Evolutionary conservation across 2,329 filamentous ascomycete genomes (phyloP), one percentile per base, ranked within the genome.

Genomic region (Colletotrichum liaoningense): DNA sequence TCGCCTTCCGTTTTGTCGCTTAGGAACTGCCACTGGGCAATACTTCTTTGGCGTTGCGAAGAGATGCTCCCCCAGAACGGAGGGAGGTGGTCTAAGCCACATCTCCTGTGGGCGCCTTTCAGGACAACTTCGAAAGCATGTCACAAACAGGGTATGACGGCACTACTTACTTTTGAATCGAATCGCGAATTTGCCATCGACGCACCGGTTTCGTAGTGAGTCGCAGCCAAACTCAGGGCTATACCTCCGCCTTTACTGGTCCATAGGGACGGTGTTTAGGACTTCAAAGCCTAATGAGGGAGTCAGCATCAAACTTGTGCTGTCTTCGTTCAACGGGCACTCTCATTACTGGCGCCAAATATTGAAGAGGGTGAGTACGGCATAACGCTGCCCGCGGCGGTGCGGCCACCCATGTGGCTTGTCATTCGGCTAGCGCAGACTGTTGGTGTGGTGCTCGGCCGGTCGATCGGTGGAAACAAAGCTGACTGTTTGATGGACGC

Each of bases 341-440:
- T 42, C 16, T 42, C 28, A 54, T 55, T 22, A 46, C 30, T 52
- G 60, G 14, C 16, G n/a, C 35, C 26, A 55, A 38, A 11, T 55
- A 30, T 42, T 69, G 65, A 33, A 42, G 59, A 33, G 33, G 33
- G 24, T 59, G 33, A 46, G 33, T 30, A 55, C 30, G 46, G 59
- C 42, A 54, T 72, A 58, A 19, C 19, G 67, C 59, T 73, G 60
- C 55, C 54, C 54, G 30, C 70, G 42, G 60, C 67, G 66, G 55
- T 54, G 58, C 42, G 49, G 38, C 16, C 38, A 19, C 38, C 70
- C 35, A 59, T 73, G 70, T 70, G 66, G 70, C 70, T 73, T 70
- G 60, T 68, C 22, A 33, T 24, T 52, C 59, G 60, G n/a, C 42
- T 38, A 54, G 55, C n/a, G 35, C 14, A 57, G 26, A 16, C 12